Evolutionary conservation across 495 filamentous ascomycete species (phyloP), one percentile per base, ranked within the genome.

Genomic region (Lophiotrema nucula): DNA sequence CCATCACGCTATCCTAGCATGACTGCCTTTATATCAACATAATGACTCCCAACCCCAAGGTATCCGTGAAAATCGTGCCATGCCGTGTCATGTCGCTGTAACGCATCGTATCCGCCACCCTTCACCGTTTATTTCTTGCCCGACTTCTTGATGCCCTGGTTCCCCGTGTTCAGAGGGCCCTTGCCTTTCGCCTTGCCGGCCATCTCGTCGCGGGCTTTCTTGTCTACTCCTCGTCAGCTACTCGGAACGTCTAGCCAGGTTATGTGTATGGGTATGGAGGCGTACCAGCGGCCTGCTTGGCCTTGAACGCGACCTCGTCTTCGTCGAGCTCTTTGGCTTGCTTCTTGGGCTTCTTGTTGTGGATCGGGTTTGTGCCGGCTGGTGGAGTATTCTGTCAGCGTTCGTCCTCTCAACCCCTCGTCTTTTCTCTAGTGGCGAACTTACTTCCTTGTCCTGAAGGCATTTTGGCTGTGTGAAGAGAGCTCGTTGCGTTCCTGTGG

Each of bases 321-420:
- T 74, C 72, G 39, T 74, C 72, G 42, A 63, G 47, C 47, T 61
- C 58, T 48, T 61, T 62, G 26, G 37, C 45, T 45, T 47, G 19
- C 67, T 72, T 72, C 63, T 72, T 72, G 26, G 67, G 63, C 69
- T 73, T 72, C 59, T 74, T 73, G 67, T 73, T 73, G 69, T 73
- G 70, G 53, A 72, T 68, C 1, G 71, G 70, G 50, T 74, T 72
- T n/a, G 71, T 74, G 21, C 71, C 71, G 42, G 68, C 69, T 72
- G 56, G 31, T 13, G 15, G 15, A 1, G 12, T n/a, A 3, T 59
- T n/a, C 31, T 69, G 47, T 66, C 67, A 47, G 68, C 68, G 53
- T 21, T 21, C 6, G 6, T 13, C 19, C 31, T 35, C n/a, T 8
- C 8, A n/a, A 3, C 31, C 19, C 33, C 49, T 43, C 49, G 4